phyloP scores from a whole-genome alignment of 1,139 yeast genomes.

The Komagataea norvegica region DNA sequence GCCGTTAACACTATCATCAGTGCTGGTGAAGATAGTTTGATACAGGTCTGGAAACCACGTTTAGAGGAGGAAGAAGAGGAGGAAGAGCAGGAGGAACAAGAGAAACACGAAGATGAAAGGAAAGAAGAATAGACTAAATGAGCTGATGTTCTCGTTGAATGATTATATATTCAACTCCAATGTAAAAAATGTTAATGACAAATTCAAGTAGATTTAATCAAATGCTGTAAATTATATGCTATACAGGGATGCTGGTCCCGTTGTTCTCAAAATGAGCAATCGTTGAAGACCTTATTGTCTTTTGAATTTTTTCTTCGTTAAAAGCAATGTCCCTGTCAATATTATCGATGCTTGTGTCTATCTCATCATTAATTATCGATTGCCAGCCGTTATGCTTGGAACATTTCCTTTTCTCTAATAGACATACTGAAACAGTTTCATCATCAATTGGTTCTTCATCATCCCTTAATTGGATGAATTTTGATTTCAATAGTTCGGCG shows the following conservation, averaged over 20 bases:
- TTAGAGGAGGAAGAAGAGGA: conserved; percentile 40
- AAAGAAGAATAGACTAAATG: conserved; percentile 36
- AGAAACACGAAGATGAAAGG: conserved; percentile 21
- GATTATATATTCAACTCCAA: too few relatives aligned
- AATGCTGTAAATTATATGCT: too few relatives aligned
- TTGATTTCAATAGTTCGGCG: conserved; percentile 14
- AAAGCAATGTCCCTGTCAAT: conserved; percentile 29
- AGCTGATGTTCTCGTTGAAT: too few relatives aligned
- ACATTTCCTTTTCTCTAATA: conserved; percentile 64
- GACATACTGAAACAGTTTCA: conserved; percentile 35
- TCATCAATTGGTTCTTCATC: background rate
- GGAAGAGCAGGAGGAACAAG: conserved; percentile 35
- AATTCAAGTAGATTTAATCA: too few relatives aligned
- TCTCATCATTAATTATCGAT: conserved; percentile 43
- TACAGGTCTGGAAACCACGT: conserved; percentile 75
- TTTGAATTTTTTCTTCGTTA: conserved; percentile 25
- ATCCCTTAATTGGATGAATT: conserved; percentile 13
- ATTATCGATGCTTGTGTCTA: conserved; percentile 35
- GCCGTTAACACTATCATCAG: conserved; percentile 69
- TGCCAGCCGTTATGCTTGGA: conserved; percentile 65
- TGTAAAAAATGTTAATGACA: too few relatives aligned
- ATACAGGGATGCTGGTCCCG: background rate
- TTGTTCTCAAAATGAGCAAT: conserved; percentile 32
- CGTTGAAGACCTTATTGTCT: conserved; percentile 35
- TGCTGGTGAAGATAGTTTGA: conserved; percentile 73